Evolutionary conservation across 805 yeast species (phyloP).

Genomic region (Brettanomyces nanus): DNA sequence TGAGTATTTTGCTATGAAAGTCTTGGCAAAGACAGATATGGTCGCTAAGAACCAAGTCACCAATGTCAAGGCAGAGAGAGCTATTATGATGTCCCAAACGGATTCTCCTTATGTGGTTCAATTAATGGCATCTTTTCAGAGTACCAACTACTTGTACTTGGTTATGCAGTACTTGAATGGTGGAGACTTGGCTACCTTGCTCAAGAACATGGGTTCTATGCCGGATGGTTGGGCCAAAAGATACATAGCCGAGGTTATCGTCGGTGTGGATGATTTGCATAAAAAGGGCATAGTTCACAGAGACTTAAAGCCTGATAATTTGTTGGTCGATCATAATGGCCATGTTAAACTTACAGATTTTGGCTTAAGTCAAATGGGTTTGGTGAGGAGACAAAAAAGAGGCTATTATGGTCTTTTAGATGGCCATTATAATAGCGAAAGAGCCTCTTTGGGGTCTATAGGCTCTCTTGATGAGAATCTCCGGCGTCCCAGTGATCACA

Average conservation of each 20-base stretch:
- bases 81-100: constrained; percentile 96
- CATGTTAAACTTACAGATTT: constrained; percentile 92
- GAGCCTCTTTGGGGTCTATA: background rate
- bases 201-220: constrained; percentile 72
- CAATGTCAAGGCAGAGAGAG: constrained; percentile 90
- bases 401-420: background rate
- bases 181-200: constrained; percentile 86
- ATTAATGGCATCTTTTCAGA: constrained; percentile 81
- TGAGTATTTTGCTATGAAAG: constrained; percentile 92
- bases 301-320: constrained; percentile 91
- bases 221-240: constrained; percentile 82
- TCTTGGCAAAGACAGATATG: constrained; percentile 89
- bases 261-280: constrained; percentile 88
- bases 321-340: constrained; percentile 77
- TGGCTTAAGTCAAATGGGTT: constrained; percentile 86
- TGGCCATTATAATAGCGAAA: background rate
- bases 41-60: constrained; percentile 93
- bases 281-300: constrained; percentile 85
- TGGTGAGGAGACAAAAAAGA: constrained; percentile 68
- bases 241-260: constrained; percentile 83
- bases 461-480: constrained; percentile 1
- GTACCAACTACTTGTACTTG: constrained; percentile 72
- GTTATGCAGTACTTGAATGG: constrained; percentile 97
- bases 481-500: background rate
- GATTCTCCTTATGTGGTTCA: constrained; percentile 91